Evolutionary conservation across 352 stramenopile species (phyloP), one percentile per base, ranked within the genome.

Genomic region (Phytophthora constricta): DNA sequence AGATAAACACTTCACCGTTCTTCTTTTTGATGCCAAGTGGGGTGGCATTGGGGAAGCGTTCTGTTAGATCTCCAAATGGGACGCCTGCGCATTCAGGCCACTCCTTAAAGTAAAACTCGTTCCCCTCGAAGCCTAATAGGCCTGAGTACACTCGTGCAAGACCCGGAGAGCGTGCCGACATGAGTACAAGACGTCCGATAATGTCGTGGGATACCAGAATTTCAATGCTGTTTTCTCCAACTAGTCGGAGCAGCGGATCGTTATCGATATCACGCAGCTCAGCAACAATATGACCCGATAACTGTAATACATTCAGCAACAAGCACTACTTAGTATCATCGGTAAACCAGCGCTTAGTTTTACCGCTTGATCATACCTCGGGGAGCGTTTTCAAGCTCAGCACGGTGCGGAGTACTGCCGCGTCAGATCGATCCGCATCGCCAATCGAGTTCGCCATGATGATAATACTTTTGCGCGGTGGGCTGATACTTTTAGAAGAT

Each of bases 191-290:
- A 22, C 86, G 78, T 0, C 89, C 89, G 46, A 96, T 93, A 16
- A 96, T 83, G 54, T 96, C 87, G 55, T 96, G 87, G 1, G 87
- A 92, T 20, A 94, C 89, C 1, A 96, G 63, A 10, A 89, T 90
- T 58, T 96, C 89, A 2, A 93, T 79, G 13, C 80, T 67, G 56
- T 92, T 71, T 1, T 82, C 84, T 4, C 82, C 87, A 1, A 96
- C 86, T 16, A 96, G 72, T 1, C 77, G 57, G 19, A 96, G 76
- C 20, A 95, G 66, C 8, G 84, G 74, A 11, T 91, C 74, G 54
- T 96, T 96, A 54, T 96, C 89, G n/a, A 95, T 83, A 47, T 96
- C 89, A 5, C 87, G 77, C 19, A 95, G 65, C 57, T 96, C 89
- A 4, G 84, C 87, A 9, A 96, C 87, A n/a, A 96, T 90, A 50